Percentiles rank a stretch among this genome's conserved stretches.
phyloP scores from a whole-genome alignment of 73 alveolate genomes.

The Paramecium sexaurelia region DNA sequence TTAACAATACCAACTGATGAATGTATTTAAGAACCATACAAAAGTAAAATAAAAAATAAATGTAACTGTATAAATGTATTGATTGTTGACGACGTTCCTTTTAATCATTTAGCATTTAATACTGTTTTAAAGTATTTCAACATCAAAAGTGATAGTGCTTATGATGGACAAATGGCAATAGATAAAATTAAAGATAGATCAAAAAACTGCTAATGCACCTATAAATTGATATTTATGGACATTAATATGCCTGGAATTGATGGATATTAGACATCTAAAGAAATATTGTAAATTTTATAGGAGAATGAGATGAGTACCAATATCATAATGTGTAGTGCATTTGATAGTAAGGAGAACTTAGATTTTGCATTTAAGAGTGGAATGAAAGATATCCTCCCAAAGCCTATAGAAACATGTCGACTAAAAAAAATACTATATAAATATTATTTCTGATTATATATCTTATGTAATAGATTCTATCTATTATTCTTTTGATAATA shows the following conservation, averaged over 20 bases:
- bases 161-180: slow-evolving; percentile 34
- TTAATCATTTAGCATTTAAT: neutral
- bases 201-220: neutral
- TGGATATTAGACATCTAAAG: neutral
- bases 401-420: neutral
- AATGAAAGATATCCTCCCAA: neutral
- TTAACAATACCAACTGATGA: neutral
- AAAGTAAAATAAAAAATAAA: neutral
- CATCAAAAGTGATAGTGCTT: slow-evolving; percentile 6
- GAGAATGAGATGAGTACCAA: neutral
- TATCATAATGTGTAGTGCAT: neutral
- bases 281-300: neutral
- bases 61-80: neutral
- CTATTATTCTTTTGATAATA: neutral
- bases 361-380: neutral
- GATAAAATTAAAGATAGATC: neutral
- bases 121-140: neutral
- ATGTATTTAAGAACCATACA: slow-evolving; percentile 25
- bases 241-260: neutral
- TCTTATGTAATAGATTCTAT: neutral
- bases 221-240: neutral
- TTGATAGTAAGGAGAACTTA: neutral
- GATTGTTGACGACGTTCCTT: slow-evolving; percentile 4
- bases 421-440: neutral
- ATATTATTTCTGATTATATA: slow-evolving; percentile 4